Base-by-base conservation (phyloP, 2,329 filamentous ascomycete genomes). In the Metarhizium sp. region DNA sequence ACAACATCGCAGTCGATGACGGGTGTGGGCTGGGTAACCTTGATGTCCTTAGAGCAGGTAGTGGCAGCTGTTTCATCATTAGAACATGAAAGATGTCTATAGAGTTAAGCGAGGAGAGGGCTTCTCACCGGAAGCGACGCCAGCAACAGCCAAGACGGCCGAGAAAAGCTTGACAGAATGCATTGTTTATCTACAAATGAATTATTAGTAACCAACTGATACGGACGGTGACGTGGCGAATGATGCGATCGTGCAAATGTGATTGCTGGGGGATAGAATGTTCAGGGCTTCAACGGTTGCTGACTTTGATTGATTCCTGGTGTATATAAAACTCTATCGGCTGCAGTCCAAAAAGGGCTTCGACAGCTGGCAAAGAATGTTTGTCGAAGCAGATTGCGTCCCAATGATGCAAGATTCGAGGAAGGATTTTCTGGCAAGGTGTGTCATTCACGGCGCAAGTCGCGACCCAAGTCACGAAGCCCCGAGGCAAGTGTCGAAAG, bases 1-100 rank as follows among this genome's bases (percentile, higher is more conserved):
- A 89, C 79, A 55, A 81, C 87, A n/a, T 73, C 68, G 80, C 92
- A 96, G 60, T 79, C 70, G 58, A 92, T 74, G 51, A 68, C 69
- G 18, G 77, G 78, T 56, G 81, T 84, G 67, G 88, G 79, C 63
- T 82, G 80, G 54, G 76, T 79, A 72, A 80, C 85, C 70, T 78
- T 78, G 74, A 90, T 78, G 62, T 81, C 84, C 59, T 74, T 72
- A 18, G 74, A 74, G 52, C 70, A 71, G 48, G 65, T 66, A 55
- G 70, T 60, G 61, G 72, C 71, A 57, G 51, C 59, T 63, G 11
- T 25, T 2, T 34, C 30, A 53, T 20, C 53, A 25, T 42, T n/a
- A 18, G 18, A 5, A 14, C 30, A 34, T 38, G 13, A 36, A 11
- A 29, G 7, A 13, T 5, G 4, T 16, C 6, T 8, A 18, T 13